Conservation (phyloP, 2,329 filamentous ascomycete genomes). For the Pseudogymnoascus pannorum region DNA sequence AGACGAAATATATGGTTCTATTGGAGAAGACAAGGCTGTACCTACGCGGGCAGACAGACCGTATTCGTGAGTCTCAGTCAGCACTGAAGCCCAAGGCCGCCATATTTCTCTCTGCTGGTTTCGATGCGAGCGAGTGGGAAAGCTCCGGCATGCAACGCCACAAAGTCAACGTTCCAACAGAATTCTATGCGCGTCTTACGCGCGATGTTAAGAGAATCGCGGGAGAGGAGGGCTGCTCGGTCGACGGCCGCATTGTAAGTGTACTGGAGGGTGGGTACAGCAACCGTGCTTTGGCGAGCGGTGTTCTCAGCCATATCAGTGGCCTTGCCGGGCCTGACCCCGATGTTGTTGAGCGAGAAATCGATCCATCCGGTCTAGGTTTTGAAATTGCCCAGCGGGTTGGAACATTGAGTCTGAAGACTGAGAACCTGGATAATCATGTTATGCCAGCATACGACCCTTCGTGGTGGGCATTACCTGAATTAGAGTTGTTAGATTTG, state of each 20-base stretch:
- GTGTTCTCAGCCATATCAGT: conserved; percentile 82
- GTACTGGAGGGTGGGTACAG: conserved; percentile 96
- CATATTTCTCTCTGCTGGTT: conserved; percentile 92
- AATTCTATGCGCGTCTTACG: conserved; percentile 90
- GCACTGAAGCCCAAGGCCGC: conserved; percentile 67
- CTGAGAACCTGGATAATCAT: background rate
- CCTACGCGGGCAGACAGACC: conserved; percentile 63
- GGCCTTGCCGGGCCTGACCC: conserved; percentile 60
- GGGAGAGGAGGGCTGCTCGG: conserved; percentile 66
- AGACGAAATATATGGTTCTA: conserved; percentile 66
- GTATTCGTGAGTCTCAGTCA: conserved; percentile 48
- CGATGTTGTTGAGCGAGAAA: conserved; percentile 32
- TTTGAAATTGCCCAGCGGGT: conserved; percentile 52
- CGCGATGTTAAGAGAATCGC: conserved; percentile 77
- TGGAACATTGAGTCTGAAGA: conserved; percentile 32
- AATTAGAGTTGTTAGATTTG: conserved; percentile 63
- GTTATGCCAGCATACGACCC: conserved; percentile 49
- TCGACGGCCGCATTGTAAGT: conserved; percentile 82
- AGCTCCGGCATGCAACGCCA: conserved; percentile 90
- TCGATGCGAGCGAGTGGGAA: conserved; percentile 96
- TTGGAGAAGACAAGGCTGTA: conserved; percentile 76
- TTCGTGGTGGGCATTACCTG: conserved; percentile 61
- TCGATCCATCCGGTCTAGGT: conserved; percentile 39
- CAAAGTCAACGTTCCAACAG: conserved; percentile 89
- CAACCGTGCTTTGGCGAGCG: conserved; percentile 80